These are phyloP conservation scores for Phellopilus nigrolimitatus DNA, from an alignment of 1,284 basidiomycete genomes.

Conservation along the genomic window DNA sequence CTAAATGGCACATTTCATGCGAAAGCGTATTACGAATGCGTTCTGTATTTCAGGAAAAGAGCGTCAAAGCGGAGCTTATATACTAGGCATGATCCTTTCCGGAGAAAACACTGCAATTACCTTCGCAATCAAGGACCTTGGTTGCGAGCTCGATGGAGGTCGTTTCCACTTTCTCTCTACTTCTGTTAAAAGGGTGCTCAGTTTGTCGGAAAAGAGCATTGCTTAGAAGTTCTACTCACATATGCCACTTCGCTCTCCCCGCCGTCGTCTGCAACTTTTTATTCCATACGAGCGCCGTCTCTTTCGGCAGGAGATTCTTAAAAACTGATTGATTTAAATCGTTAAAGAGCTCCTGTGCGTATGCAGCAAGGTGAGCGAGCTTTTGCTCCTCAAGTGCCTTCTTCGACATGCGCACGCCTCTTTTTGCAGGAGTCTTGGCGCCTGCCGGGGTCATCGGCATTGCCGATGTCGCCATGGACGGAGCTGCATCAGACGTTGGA, in stretches of 20 bases:
- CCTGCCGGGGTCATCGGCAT: constrained; percentile 11
- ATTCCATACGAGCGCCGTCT: constrained; percentile 69
- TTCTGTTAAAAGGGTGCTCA: constrained; percentile 31
- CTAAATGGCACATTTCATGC: constrained; percentile 87
- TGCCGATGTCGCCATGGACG: not conserved
- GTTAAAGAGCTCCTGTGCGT: constrained; percentile 68
- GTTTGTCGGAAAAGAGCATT: not conserved
- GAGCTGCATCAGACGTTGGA: constrained; percentile 7
- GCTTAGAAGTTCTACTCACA: constrained; percentile 34
- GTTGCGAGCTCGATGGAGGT: constrained; percentile 69
- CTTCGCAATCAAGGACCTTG: constrained; percentile 73
- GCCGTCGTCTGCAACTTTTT: constrained; percentile 70
- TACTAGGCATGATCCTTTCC: too few species aligned
- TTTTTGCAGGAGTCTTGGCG: constrained; percentile 22
- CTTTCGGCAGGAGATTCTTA: constrained; percentile 61
- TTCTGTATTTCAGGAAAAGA: constrained; percentile 37
- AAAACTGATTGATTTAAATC: constrained; percentile 81
- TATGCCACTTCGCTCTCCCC: constrained; percentile 68
- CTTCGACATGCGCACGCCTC: constrained; percentile 38
- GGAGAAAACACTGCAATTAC: constrained; percentile 33
- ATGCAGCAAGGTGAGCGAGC: constrained; percentile 42
- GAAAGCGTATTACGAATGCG: constrained; percentile 74
- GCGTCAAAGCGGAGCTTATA: not conserved
- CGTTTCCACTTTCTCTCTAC: constrained; percentile 44
- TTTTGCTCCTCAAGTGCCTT: constrained; percentile 43